Evolutionary conservation across 73 alveolate species (phyloP).

Genomic region (Paramecium tetraurelia): DNA sequence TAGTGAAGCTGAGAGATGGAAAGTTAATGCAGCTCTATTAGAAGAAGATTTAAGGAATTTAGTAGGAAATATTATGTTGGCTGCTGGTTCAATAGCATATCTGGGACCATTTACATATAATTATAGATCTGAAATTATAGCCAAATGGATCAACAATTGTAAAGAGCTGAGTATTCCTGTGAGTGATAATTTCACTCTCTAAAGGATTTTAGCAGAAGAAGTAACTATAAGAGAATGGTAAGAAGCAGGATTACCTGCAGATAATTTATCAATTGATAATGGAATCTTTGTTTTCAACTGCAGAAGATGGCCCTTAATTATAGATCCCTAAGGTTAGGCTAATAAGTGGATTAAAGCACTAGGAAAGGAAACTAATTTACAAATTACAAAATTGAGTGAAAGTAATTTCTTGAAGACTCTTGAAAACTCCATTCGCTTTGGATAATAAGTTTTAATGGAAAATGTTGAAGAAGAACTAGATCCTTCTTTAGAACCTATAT

Average conservation of each 20-base stretch:
- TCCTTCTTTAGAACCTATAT: conserved; percentile 86
- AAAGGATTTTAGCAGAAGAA: conserved; percentile 88
- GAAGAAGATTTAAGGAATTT: conserved; percentile 73
- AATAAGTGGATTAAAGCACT: conserved; percentile 86
- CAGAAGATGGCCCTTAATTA: conserved; percentile 86
- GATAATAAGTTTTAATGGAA: conserved; percentile 79
- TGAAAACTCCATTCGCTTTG: conserved; percentile 77
- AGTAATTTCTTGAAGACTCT: conserved; percentile 69
- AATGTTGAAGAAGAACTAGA: conserved; percentile 89
- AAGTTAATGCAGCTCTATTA: conserved; percentile 77
- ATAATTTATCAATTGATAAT: conserved; percentile 92
- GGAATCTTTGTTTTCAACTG: conserved; percentile 79
- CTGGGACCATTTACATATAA: conserved; percentile 93
- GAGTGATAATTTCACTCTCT: conserved; percentile 77
- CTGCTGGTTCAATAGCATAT: conserved; percentile 90
- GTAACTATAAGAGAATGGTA: conserved; percentile 95
- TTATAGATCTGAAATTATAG: conserved; percentile 79
- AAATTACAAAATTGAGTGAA: conserved; percentile 23
- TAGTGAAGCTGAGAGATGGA: conserved; percentile 94
- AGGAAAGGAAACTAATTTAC: neutral
- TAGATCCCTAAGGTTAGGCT: conserved; percentile 95
- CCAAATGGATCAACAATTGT: conserved; percentile 80
- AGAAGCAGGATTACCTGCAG: conserved; percentile 95
- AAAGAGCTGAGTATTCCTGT: conserved; percentile 71
- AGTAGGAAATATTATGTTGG: conserved; percentile 90